Conservation (phyloP, 306 rosid genomes). For the Cicer bijugum region DNA sequence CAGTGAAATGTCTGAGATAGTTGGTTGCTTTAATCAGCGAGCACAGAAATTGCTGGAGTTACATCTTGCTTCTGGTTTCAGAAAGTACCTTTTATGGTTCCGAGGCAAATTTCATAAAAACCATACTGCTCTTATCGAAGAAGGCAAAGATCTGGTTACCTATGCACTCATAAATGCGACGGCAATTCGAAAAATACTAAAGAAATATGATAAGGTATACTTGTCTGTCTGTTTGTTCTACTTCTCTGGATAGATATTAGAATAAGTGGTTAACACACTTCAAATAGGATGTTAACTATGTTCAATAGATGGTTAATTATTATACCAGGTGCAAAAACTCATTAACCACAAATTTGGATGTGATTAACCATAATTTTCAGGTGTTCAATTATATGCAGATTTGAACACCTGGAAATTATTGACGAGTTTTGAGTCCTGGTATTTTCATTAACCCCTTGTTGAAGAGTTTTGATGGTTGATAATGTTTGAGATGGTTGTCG, state of each 20-base stretch:
- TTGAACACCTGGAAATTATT: too few relatives aligned
- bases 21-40: conserved; percentile 80
- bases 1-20: conserved; percentile 79
- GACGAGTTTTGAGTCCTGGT: too few relatives aligned
- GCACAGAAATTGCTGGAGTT: conserved; percentile 80
- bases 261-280: too few relatives aligned
- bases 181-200: conserved; percentile 83
- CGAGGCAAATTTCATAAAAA: conserved; percentile 58
- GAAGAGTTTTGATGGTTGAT: too few relatives aligned
- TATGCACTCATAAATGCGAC: conserved; percentile 84
- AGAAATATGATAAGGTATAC: conserved; percentile 89
- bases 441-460: too few relatives aligned
- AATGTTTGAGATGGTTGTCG: too few relatives aligned
- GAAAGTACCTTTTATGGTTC: conserved; percentile 72
- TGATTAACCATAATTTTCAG: too few relatives aligned
- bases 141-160: conserved; percentile 86
- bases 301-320: too few relatives aligned
- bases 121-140: conserved; percentile 62
- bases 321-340: too few relatives aligned
- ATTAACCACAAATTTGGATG: too few relatives aligned
- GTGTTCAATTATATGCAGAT: too few relatives aligned
- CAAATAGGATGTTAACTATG: too few relatives aligned
- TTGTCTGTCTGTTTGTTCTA: neutral
- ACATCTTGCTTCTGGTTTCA: conserved; percentile 86
- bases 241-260: neutral